Conservation (phyloP, 306 rosid genomes). For the Pyrus communis region DNA sequence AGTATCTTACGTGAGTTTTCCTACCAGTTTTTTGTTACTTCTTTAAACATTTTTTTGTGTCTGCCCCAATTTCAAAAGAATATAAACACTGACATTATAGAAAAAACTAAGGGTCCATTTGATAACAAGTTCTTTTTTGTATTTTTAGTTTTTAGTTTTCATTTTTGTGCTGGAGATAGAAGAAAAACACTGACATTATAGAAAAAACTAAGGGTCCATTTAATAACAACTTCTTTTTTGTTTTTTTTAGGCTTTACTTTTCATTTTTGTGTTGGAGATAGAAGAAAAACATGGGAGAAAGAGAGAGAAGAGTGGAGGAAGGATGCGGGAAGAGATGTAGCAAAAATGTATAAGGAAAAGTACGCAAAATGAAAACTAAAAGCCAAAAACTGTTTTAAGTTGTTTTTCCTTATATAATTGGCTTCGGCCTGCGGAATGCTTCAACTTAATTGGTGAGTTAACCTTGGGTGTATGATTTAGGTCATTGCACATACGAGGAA, state of each 20-base stretch:
- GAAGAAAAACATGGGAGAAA: background rate
- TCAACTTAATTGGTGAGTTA: background rate
- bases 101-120: background rate
- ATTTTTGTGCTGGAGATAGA: background rate
- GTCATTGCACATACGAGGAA: background rate
- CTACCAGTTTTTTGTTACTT: conserved; percentile 2
- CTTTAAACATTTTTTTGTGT: conserved; percentile 3
- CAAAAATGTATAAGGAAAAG: background rate
- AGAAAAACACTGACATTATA: background rate
- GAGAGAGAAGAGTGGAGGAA: background rate
- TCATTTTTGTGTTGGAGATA: background rate
- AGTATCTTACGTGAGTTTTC: conserved; percentile 54
- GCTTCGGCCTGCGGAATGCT: background rate
- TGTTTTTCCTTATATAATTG: background rate
- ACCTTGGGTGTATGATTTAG: background rate
- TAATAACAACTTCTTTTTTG: background rate
- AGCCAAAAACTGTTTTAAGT: background rate
- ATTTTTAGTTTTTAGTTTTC: background rate
- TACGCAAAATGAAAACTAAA: background rate
- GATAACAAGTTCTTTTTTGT: background rate
- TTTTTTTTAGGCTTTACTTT: no score
- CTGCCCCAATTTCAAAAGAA: background rate
- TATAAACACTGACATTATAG: background rate
- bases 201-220: background rate
- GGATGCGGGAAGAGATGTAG: background rate